Conservation (phyloP, 1,284 basidiomycete species). For the Puccinia triticina region DNA sequence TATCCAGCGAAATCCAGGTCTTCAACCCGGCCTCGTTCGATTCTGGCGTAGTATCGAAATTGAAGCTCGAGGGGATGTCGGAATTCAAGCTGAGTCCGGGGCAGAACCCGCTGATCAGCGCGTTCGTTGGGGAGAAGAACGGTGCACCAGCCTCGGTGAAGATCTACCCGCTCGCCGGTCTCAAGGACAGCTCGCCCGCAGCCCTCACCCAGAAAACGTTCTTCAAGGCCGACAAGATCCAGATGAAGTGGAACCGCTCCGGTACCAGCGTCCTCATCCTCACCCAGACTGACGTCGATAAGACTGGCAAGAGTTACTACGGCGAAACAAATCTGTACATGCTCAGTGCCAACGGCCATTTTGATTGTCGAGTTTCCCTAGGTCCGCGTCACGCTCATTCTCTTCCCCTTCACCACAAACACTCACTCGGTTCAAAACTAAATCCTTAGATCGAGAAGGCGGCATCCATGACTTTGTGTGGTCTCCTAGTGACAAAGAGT, state of each 20-base stretch:
- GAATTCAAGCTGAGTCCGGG: conserved; percentile 78
- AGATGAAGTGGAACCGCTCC: conserved; percentile 94
- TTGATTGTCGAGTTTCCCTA: conserved; percentile 85
- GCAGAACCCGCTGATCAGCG: conserved; percentile 77
- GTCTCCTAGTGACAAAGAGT: conserved; percentile 93
- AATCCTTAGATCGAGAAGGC: conserved; percentile 81
- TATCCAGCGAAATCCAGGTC: conserved; percentile 80
- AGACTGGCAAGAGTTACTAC: conserved; percentile 95
- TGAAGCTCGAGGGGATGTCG: conserved; percentile 78
- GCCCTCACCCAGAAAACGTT: conserved; percentile 75
- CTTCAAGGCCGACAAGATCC: conserved; percentile 91
- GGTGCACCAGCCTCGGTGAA: conserved; percentile 89
- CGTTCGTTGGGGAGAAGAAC: conserved; percentile 94
- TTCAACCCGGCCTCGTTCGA: conserved; percentile 75
- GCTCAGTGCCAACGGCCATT: conserved; percentile 89
- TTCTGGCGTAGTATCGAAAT: conserved; percentile 75
- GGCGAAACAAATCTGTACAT: conserved; percentile 95
- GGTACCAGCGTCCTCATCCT: conserved; percentile 73
- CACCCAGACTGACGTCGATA: conserved; percentile 94
- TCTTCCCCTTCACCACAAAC: background rate
- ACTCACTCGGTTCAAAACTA: conserved; percentile 2
- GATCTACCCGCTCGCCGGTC: conserved; percentile 75
- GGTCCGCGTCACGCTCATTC: conserved; percentile 56
- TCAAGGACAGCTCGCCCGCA: conserved; percentile 68
- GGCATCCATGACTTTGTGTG: conserved; percentile 95